Percentiles rank a stretch among this genome's conserved stretches.
These are phyloP conservation scores for Geranium brycei DNA, from an alignment of 345 rosid genomes.

Conservation along the genomic window DNA sequence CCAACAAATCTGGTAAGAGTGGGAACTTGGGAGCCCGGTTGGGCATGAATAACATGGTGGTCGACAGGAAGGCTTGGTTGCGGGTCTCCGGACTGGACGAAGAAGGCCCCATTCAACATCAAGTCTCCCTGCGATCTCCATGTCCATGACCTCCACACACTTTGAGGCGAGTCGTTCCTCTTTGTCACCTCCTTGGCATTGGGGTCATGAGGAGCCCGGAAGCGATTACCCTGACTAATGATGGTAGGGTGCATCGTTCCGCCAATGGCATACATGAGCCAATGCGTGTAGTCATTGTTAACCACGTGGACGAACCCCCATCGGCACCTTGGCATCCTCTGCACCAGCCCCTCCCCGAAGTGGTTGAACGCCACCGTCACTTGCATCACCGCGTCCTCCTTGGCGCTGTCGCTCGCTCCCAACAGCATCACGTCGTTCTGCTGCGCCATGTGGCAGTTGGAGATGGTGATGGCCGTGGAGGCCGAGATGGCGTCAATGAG, in stretches of 20 bases:
- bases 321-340: constrained; percentile 36
- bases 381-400: constrained; percentile 25
- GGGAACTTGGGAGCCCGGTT: constrained; percentile 31
- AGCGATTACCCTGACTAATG: constrained; percentile 47
- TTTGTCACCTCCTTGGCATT: constrained; percentile 43
- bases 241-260: constrained; percentile 35
- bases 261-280: constrained; percentile 48
- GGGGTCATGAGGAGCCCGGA: constrained; percentile 20
- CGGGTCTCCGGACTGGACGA: constrained; percentile 45
- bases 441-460: constrained; percentile 28
- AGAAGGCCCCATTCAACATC: constrained; percentile 53
- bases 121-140: constrained; percentile 70
- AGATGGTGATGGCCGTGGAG: constrained; percentile 36
- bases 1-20: constrained; percentile 40
- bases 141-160: constrained; percentile 44
- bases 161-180: constrained; percentile 28
- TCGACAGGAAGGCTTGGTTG: too few species aligned
- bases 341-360: constrained; percentile 28
- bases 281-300: constrained; percentile 33
- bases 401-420: constrained; percentile 21
- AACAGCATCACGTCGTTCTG: constrained; percentile 35
- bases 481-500: constrained; percentile 25
- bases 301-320: constrained; percentile 30
- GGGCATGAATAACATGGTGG: constrained; percentile 21
- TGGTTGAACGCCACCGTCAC: constrained; percentile 37